Conservation (phyloP, 2,329 filamentous ascomycete species). For the Calycina herbarum region DNA sequence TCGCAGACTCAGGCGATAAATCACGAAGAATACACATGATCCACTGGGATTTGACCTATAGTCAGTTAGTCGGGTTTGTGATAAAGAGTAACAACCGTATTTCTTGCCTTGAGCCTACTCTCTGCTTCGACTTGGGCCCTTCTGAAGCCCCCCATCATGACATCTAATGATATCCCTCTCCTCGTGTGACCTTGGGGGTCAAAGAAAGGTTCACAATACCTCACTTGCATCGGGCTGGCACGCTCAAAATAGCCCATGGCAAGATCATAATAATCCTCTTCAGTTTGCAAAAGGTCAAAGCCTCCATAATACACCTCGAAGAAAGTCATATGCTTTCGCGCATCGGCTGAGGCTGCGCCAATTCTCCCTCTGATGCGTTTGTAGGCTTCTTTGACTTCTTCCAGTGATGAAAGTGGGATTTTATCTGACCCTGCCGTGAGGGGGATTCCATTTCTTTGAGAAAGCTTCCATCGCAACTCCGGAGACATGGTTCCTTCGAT, state of each 20-base stretch:
- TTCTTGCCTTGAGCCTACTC: slow-evolving; percentile 57
- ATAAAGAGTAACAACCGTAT: neutral
- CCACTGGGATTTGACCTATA: slow-evolving; percentile 48
- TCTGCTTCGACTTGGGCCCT: slow-evolving; percentile 59
- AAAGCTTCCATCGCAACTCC: slow-evolving; percentile 66
- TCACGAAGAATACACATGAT: slow-evolving; percentile 74
- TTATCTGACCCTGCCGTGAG: slow-evolving; percentile 18
- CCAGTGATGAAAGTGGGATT: slow-evolving; percentile 19
- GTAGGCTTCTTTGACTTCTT: slow-evolving; percentile 21
- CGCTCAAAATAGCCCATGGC: slow-evolving; percentile 68
- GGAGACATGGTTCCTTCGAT: slow-evolving; percentile 73
- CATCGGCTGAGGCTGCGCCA: slow-evolving; percentile 19
- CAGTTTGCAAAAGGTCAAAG: slow-evolving; percentile 64
- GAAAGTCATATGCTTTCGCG: slow-evolving; percentile 45
- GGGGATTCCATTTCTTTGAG: slow-evolving; percentile 58
- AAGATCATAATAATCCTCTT: slow-evolving; percentile 69
- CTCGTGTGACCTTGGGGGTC: slow-evolving; percentile 72
- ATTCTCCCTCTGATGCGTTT: slow-evolving; percentile 23
- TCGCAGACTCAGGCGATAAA: slow-evolving; percentile 58
- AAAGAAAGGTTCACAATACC: slow-evolving; percentile 76
- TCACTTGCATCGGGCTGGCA: slow-evolving; percentile 61
- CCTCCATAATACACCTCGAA: slow-evolving; percentile 75
- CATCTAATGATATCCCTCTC: slow-evolving; percentile 60
- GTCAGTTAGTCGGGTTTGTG: slow-evolving; percentile 6
- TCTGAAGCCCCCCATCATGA: slow-evolving; percentile 61